Evolutionary conservation across 2,329 filamentous ascomycete species (phyloP), one percentile per base, ranked within the genome.

Genomic region (Aureobasidium uvarum): DNA sequence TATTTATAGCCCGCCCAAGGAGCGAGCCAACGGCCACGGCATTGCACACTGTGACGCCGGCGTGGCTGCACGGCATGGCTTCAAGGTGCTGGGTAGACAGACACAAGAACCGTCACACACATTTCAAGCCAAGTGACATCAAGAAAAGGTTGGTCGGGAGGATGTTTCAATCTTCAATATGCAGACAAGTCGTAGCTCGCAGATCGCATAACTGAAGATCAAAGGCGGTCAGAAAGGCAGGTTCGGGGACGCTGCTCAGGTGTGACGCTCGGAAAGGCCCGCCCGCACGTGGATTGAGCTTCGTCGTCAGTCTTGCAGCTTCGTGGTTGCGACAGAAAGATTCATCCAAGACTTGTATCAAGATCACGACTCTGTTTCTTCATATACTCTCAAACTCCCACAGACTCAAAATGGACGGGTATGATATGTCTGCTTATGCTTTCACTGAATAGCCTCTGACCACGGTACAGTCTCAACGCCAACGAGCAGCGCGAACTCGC

Each of bases 401-500:
- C n/a, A 66, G 11, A 46, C 31, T 52, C 7, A 31, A 65, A 63
- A 78, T 78, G 77, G 77, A 79, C 48, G 72, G 74, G 77, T 78
- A 73, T 20, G 63, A 16, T 14, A 39, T 13, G 28, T 4, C 28
- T 20, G 13, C 14, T 4, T 43, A 33, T 25, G 28, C 36, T 16
- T 25, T 36, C 11, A 0, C 5, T 13, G 10, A 41, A 18, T 13
- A 13, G 25, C 28, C n/a, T 51, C 60, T 63, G 38, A 63, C 48
- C 51, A 20, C 38, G 8, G 14, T 11, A 31, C 73, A 89, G 87
- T 72, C 89, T 96, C 77, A 91, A 86, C 72, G 77, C 84, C 73
- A 79, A 86, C 73, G 94, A 98, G 84, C 91, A 96, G 83, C 90
- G 91, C 81, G 91, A 95, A 84, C 90, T 99, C 76, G 89, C 96